A percentile compares a stretch with the other conserved stretches of the same genome.
Evolutionary conservation across 73 alveolate genomes (phyloP).

Genomic region (Paramecium octaurelia): DNA sequence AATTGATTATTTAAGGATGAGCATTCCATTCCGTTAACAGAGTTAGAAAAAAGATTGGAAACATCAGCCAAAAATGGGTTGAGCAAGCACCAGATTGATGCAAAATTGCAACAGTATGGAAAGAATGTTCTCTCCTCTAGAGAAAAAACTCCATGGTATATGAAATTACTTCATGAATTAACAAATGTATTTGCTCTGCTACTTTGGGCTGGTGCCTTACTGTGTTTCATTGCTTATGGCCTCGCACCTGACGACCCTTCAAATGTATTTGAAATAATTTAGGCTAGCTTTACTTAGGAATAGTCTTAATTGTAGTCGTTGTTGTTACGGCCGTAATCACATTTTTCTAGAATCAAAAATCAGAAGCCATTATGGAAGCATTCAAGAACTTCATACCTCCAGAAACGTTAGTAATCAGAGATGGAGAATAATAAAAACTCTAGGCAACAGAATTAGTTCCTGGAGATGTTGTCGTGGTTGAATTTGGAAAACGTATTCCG

Average conservation of each 20-base stretch:
- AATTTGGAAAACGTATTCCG: constrained; percentile 70
- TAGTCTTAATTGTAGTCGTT: constrained; percentile 82
- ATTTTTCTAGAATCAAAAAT: constrained; percentile 76
- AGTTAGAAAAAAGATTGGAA: constrained; percentile 63
- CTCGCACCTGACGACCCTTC: constrained; percentile 71
- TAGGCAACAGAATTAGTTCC: constrained; percentile 70
- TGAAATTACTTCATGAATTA: constrained; percentile 71
- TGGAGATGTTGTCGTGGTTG: constrained; percentile 76
- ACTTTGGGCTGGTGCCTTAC: constrained; percentile 75
- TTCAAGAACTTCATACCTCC: constrained; percentile 78
- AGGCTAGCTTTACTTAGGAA: constrained; percentile 77
- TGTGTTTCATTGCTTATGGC: constrained; percentile 78
- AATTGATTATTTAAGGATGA: constrained; percentile 43
- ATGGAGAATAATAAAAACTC: constrained; percentile 53
- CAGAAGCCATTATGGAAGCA: constrained; percentile 90
- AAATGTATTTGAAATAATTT: constrained; percentile 82
- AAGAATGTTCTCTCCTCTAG: constrained; percentile 74
- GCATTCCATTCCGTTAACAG: constrained; percentile 71
- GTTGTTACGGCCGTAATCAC: constrained; percentile 77
- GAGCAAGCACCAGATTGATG: constrained; percentile 64
- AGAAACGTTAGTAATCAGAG: constrained; percentile 69
- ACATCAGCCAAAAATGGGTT: constrained; percentile 80
- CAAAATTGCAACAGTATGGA: constrained; percentile 64
- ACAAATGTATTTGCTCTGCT: constrained; percentile 79
- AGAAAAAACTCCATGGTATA: constrained; percentile 72